Conservation (phyloP, 768 basidiomycete species). For the Tephrocybe sp. region DNA sequence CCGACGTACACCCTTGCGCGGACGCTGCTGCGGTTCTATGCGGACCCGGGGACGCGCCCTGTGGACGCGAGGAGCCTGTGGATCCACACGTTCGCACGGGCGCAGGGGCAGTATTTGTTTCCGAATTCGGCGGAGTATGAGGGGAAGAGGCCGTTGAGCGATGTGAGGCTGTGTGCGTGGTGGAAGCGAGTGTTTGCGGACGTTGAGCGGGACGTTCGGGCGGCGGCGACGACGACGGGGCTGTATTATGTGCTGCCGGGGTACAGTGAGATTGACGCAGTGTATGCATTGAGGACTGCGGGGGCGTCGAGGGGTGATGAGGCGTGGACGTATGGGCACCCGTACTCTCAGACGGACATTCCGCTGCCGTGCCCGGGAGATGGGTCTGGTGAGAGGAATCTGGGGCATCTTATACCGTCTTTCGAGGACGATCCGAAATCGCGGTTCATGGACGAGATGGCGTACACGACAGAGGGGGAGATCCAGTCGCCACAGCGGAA, state of each 20-base stretch:
- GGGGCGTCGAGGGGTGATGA: constrained; percentile 5
- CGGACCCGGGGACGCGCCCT: constrained; percentile 63
- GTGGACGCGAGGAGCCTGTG: constrained; percentile 57
- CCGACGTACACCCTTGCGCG: constrained; percentile 72
- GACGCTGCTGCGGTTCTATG: constrained; percentile 64
- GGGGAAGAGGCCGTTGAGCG: constrained; percentile 74
- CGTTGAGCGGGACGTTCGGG: constrained; percentile 45
- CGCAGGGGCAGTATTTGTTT: constrained; percentile 92
- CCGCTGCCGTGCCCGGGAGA: constrained; percentile 42
- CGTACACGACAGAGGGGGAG: constrained; percentile 63
- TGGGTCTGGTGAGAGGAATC: constrained; percentile 32
- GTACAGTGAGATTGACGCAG: constrained; percentile 65
- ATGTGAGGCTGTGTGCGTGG: constrained; percentile 85
- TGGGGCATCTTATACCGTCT: constrained; percentile 81
- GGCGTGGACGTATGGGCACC: constrained; percentile 79
- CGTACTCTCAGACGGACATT: constrained; percentile 60
- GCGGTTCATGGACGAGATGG: constrained; percentile 90
- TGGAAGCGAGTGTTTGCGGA: constrained; percentile 79
- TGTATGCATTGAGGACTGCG: constrained; percentile 48
- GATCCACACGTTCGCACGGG: constrained; percentile 88
- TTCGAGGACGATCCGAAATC: constrained; percentile 98
- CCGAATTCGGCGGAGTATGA: constrained; percentile 75
- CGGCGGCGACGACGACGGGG: constrained; percentile 28
- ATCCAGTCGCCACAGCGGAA: constrained; percentile 65
- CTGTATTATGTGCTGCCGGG: constrained; percentile 74